phyloP scores from a whole-genome alignment of 2,329 filamentous ascomycete species.

The Neospermospora avenae region DNA sequence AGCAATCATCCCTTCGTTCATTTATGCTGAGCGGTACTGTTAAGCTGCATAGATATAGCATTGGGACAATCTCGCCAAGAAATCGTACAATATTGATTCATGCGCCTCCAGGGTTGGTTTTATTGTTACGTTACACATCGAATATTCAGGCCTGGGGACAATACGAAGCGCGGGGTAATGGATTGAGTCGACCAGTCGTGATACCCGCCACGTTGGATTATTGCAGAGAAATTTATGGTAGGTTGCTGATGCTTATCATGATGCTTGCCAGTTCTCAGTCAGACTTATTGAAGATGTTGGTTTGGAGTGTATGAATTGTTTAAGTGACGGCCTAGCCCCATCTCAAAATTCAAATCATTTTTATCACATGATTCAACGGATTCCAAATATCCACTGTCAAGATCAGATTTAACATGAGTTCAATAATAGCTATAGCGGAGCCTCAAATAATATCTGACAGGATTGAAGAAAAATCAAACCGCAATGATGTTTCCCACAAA shows the following conservation, averaged over 20 bases:
- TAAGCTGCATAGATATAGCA: background rate
- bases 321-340: background rate
- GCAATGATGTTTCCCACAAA: conserved; percentile 4
- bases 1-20: background rate
- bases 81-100: background rate
- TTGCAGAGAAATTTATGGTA: background rate
- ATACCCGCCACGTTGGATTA: background rate
- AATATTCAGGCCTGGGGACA: background rate
- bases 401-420: background rate
- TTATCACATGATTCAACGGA: background rate
- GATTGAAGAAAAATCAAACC: background rate
- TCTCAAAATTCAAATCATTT: background rate
- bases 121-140: background rate
- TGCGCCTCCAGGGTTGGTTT: background rate
- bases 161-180: background rate
- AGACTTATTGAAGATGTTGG: background rate
- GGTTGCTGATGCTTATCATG: background rate
- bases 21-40: background rate
- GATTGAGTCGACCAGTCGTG: background rate
- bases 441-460: background rate
- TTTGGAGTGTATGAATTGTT: background rate
- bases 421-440: background rate
- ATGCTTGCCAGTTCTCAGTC: background rate
- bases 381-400: background rate
- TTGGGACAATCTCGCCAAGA: background rate